Base-by-base conservation (phyloP, 176 grass and related monocot species). In the Juncus effusus region DNA sequence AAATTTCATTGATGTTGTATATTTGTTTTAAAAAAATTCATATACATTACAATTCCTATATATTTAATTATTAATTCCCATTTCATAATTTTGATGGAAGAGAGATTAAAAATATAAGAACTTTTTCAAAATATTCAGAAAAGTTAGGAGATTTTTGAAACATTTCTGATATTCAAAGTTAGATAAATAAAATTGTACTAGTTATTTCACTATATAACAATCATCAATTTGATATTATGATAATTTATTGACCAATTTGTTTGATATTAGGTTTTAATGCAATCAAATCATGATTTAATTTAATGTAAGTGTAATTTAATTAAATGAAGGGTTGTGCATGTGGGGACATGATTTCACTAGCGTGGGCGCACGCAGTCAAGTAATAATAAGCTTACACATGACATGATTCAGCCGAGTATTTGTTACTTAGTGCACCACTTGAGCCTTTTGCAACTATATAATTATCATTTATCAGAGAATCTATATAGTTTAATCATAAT, bases 351-450 rank as follows among this genome's bases (percentile, higher is more conserved):
- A 82, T 78, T 61, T 28, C 78, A 76, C 60, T 78, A 85, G 62
- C 68, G 65, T 54, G 69, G 56, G 66, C 60, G 64, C 66, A 62
- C 37, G 56, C 62, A 55, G 42, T 69, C 16, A 70, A 68, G 84
- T 76, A 64, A 77, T 79, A 53, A 76, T 78, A 63, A 7, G 16
- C 40, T 42, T 40, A 90, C 82, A 86, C 74, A 60, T 76, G 44
- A 47, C 63, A 60, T 76, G 63, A 75, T 59, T 71, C 60, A 44
- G 16, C 40, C 56, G 54, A 69, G 19, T 49, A 62, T 76, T 79
- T 81, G 77, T 74, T 81, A 60, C 74, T 76, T 84, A 81, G 65
- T 78, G 70, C 49, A 73, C 65, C 80, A 78, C 70, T 91, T 81
- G 84, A 81, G 16, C 54, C 76, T 28, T 76, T 73, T 74, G 62